phyloP scores from a whole-genome alignment of 768 basidiomycete species.

The Tricholoma bakamatsutake region DNA sequence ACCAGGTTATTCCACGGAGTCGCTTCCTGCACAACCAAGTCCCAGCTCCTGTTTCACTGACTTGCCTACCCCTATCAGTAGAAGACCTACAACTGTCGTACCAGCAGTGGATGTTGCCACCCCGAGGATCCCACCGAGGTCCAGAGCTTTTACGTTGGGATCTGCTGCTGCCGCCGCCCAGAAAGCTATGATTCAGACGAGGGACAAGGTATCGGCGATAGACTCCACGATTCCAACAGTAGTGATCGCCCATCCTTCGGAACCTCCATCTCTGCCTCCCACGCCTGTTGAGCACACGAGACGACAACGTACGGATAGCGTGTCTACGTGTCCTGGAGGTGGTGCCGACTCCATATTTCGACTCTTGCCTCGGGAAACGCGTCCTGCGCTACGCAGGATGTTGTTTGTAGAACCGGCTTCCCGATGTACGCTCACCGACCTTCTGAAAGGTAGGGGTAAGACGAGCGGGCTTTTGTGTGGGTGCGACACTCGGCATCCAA shows the following conservation, averaged over 20 bases:
- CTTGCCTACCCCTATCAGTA: constrained; percentile 25
- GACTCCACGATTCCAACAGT: constrained; percentile 5
- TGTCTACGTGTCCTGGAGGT: constrained; percentile 63
- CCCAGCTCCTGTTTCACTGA: constrained; percentile 15
- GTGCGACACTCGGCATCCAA: constrained; percentile 39
- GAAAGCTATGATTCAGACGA: neutral
- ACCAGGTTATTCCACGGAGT: constrained; percentile 73
- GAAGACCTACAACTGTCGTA: neutral
- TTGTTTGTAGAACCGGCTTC: constrained; percentile 82
- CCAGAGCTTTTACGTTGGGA: constrained; percentile 10
- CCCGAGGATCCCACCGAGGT: neutral
- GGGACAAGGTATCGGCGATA: neutral
- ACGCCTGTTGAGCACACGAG: constrained; percentile 1
- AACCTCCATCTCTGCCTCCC: constrained; percentile 2
- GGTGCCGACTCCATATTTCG: constrained; percentile 96
- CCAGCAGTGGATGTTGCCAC: neutral
- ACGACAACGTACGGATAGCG: constrained; percentile 40
- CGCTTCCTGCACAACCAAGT: constrained; percentile 34
- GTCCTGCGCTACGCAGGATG: constrained; percentile 90
- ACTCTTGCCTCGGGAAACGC: constrained; percentile 87
- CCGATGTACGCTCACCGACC: constrained; percentile 88
- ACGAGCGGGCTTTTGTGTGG: constrained; percentile 74
- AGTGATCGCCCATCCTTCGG: constrained; percentile 8
- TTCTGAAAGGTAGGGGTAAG: constrained; percentile 78
- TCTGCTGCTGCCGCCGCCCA: constrained; percentile 1